These are phyloP conservation scores for Neocucurbitaria cava DNA, from an alignment of 2,329 filamentous ascomycete genomes.

Conservation along the genomic window DNA sequence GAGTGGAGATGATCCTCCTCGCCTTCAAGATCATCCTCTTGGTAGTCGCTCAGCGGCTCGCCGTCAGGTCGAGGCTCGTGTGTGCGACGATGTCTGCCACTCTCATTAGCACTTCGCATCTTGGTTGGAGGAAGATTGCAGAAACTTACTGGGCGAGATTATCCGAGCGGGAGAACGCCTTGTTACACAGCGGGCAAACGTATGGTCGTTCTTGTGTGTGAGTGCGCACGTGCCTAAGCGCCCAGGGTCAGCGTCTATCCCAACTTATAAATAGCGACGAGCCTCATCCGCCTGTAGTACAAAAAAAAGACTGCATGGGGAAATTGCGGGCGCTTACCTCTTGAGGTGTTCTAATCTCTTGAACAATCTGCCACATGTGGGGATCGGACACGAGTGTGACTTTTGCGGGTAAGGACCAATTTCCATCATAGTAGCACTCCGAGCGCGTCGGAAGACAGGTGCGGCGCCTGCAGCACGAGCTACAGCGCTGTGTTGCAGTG, in stretches of 20 bases:
- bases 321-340: slow-evolving; percentile 72
- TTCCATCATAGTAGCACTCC: slow-evolving; percentile 96
- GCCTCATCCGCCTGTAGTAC: slow-evolving; percentile 12
- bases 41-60: slow-evolving; percentile 66
- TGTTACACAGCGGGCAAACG: slow-evolving; percentile 96
- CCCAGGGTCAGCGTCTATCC: slow-evolving; percentile 58
- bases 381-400: slow-evolving; percentile 98
- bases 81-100: slow-evolving; percentile 70
- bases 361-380: slow-evolving; percentile 94
- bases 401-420: slow-evolving; percentile 96
- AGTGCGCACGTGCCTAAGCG: slow-evolving; percentile 91
- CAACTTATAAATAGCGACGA: slow-evolving; percentile 31
- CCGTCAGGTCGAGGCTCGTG: slow-evolving; percentile 77
- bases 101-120: slow-evolving; percentile 48
- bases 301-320: slow-evolving; percentile 16
- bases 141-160: slow-evolving; percentile 90
- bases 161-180: slow-evolving; percentile 97
- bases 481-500: slow-evolving; percentile 64
- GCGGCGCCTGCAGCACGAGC: slow-evolving; percentile 67
- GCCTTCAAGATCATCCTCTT: slow-evolving; percentile 87
- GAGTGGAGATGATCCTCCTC: slow-evolving; percentile 85
- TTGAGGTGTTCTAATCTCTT: slow-evolving; percentile 99
- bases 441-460: slow-evolving; percentile 84
- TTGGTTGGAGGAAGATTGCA: slow-evolving; percentile 14
- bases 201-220: slow-evolving; percentile 99